Evolutionary conservation across 2,329 filamentous ascomycete genomes (phyloP), one percentile per base, ranked within the genome.

Genomic region (Stachybotrys elegans): DNA sequence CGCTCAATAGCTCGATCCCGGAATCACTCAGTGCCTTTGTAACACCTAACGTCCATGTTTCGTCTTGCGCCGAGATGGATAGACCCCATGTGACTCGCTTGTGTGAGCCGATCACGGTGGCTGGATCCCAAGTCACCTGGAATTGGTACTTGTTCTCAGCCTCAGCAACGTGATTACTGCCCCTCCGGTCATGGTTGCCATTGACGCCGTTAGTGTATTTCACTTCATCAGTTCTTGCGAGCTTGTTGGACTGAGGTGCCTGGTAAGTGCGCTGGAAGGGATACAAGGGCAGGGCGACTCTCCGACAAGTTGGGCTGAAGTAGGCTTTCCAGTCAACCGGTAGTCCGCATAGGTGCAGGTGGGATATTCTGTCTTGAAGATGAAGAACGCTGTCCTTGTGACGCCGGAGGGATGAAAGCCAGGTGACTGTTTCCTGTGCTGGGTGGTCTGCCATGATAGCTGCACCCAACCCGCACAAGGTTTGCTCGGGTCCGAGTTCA

Each of bases 261-360:
- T 35, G 11, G 16, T 22, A 40, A 20, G 44, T 41, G 6, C 57
- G 51, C 31, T 61, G 58, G 43, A 63, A 63, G 17, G 57, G 55
- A 40, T 63, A 62, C 2, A 59, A 60, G 12, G 61, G 59, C 23
- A 62, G 46, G 22, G 51, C 36, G n/a, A 63, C 51, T 4, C 57
- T 49, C 17, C 47, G 46, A 39, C 52, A 60, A 43, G 57, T 57
- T 4, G 57, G 55, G 17, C 48, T 34, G 42, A 61, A 62, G 47
- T 58, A 61, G 25, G 50, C 53, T 7, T 22, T 16, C 62, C 61
- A 65, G 45, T 61, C 45, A n/a, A 65, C 45, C 4, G 42, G 21
- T 9, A 59, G 48, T 31, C 57, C 47, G 5, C 51, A 50, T 34
- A 48, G 19, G 48, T 63, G 55, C n/a, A 62, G 49, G 16, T 53